Conservation (phyloP, 2,329 filamentous ascomycete genomes). For the Paraphoma chrysanthemicola region DNA sequence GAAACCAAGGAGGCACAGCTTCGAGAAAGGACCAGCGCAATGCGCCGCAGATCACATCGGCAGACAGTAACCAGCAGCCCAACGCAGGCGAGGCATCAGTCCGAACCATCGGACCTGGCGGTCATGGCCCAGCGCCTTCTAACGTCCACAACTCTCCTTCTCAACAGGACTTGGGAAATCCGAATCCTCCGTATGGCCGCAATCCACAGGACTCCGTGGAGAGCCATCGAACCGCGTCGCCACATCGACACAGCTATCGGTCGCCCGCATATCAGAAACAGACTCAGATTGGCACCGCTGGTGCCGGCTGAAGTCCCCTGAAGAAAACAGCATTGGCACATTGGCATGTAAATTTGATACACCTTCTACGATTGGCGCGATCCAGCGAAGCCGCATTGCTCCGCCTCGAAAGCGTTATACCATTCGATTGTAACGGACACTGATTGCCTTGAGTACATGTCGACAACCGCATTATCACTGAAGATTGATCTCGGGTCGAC, state of each 20-base stretch:
- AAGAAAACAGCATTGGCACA: constrained; percentile 25
- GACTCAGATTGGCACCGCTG: constrained; percentile 45
- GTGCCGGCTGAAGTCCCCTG: constrained; percentile 34
- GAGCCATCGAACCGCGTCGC: constrained; percentile 44
- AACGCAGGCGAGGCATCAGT: constrained; percentile 87
- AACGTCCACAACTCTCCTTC: constrained; percentile 36
- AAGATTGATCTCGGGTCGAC: too few relatives aligned
- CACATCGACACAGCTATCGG: constrained; percentile 48
- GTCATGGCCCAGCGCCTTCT: constrained; percentile 16
- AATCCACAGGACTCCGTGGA: constrained; percentile 42
- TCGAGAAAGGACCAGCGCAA: constrained; percentile 58
- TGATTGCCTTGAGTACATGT: too few relatives aligned
- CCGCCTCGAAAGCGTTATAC: constrained; percentile 1
- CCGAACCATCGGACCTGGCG: constrained; percentile 66
- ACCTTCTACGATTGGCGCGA: neutral
- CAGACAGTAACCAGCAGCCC: constrained; percentile 86
- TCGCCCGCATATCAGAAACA: constrained; percentile 46
- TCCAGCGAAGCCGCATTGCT: too few relatives aligned
- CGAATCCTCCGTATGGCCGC: constrained; percentile 43
- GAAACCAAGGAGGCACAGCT: constrained; percentile 54
- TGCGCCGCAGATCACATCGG: constrained; percentile 68
- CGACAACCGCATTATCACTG: too few relatives aligned
- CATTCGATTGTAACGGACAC: constrained; percentile 2
- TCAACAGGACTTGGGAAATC: constrained; percentile 40
- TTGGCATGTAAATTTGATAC: constrained; percentile 21